phyloP scores from a whole-genome alignment of 805 yeast species.

The Candida anglica region DNA sequence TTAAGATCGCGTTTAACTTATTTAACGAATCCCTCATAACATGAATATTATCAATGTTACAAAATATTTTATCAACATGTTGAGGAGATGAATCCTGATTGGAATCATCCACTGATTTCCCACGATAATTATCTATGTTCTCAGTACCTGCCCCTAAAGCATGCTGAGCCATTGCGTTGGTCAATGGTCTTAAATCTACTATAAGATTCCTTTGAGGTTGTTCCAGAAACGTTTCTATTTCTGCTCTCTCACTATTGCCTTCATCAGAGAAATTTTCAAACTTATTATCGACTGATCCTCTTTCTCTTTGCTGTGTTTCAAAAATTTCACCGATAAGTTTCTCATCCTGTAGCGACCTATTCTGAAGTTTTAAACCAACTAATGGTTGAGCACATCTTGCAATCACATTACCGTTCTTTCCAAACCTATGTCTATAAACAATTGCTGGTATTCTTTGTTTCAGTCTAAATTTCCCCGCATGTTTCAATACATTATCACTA shows the following conservation, averaged over 20 bases:
- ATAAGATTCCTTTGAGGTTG: slow-evolving; percentile 56
- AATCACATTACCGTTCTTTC: slow-evolving; percentile 67
- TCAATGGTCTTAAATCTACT: slow-evolving; percentile 87
- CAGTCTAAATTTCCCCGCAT: slow-evolving; percentile 83
- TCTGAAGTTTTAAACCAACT: slow-evolving; percentile 77
- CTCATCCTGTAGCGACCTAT: slow-evolving; percentile 89
- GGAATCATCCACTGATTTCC: slow-evolving; percentile 10
- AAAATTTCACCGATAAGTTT: slow-evolving; percentile 72
- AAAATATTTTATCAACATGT: slow-evolving; percentile 61
- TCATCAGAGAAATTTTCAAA: neutral
- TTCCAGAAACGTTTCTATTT: slow-evolving; percentile 14
- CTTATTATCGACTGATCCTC: slow-evolving; percentile 13
- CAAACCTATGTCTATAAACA: slow-evolving; percentile 61
- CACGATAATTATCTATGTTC: slow-evolving; percentile 78
- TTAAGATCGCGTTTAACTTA: slow-evolving; percentile 57
- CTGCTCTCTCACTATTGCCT: neutral
- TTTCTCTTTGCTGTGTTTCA: slow-evolving; percentile 44
- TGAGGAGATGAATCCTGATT: slow-evolving; percentile 4
- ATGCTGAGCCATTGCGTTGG: slow-evolving; percentile 94
- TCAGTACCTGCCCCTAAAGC: slow-evolving; percentile 99
- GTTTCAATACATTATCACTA: slow-evolving; percentile 76
- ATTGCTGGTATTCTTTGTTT: slow-evolving; percentile 81
- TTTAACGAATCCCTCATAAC: slow-evolving; percentile 84
- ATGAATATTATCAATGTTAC: slow-evolving; percentile 94
- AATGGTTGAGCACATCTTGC: slow-evolving; percentile 91